Evolutionary conservation across 441 rosid genomes (phyloP), one percentile per base, ranked within the genome.

Genomic region (Pelargonium citronellum): DNA sequence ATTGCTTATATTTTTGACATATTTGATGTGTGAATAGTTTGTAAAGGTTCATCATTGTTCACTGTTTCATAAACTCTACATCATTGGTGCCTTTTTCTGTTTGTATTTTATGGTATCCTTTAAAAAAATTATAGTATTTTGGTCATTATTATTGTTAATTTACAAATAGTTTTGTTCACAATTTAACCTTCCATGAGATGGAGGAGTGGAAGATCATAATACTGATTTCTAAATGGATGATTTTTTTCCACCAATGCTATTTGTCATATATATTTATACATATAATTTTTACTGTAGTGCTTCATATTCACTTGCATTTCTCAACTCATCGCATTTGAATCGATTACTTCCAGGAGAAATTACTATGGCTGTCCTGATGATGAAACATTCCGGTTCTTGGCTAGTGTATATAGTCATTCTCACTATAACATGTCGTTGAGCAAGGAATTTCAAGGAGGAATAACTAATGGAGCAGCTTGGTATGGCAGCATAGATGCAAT

Each of bases 391-490:
- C 91, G 80, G 67, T 87, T 83, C 83, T 69, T 95, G 88, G 96
- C 97, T 64, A 82, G 83, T 43, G 63, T 83, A 67, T 95, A 91
- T 71, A 95, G 99, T 82, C 85, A 55, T 67, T 91, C 86, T 73
- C 97, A 91, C 82, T 78, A 73, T 80, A 95, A 95, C 79, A 95
- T 91, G 99, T 95, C 96, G 69, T 74, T 83, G 80, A 91, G 97
- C 84, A 84, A 78, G 70, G 99, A 94, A 81, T 94, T 91, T 79
- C 80, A 76, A 68, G 96, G 84, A 73, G 99, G 99, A 69, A 90
- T 94, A 76, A 94, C 95, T 4, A 91, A 94, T 78, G 99, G 99
- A 80, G 99, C 99, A 51, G 69, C 75, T 66, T 94, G 99, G 99
- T 93, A 86, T 77, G 78, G 57, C 7, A 20, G 7, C 57, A 57